A percentile compares a stretch with the other conserved stretches of the same genome.
Conservation (phyloP, 2,329 filamentous ascomycete genomes). For the Aspergillus persii region DNA sequence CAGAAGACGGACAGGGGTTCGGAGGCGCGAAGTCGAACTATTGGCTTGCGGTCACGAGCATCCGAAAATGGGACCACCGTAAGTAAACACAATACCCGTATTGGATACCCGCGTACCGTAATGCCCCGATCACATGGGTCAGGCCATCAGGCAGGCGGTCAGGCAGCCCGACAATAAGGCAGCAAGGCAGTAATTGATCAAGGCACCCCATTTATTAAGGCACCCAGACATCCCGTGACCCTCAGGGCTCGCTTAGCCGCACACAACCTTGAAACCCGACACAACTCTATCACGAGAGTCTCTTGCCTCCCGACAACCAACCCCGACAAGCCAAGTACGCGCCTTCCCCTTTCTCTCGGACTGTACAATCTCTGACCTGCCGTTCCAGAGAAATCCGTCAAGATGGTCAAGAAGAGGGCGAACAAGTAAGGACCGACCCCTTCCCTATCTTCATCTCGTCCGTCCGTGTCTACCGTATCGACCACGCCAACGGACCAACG, state of each 20-base stretch:
- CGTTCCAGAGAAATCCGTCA: conserved; percentile 51
- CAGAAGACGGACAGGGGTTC: neutral
- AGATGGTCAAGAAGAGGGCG: conserved; percentile 74
- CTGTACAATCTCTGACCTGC: conserved; percentile 29
- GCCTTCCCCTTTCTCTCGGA: conserved; percentile 23
- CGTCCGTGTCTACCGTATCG: conserved; percentile 2
- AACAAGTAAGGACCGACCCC: conserved; percentile 60
- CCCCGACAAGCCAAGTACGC: conserved; percentile 42
- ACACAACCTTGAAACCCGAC: conserved; percentile 31
- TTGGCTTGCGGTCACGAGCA: neutral
- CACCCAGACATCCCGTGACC: conserved; percentile 25
- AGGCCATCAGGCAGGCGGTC: neutral
- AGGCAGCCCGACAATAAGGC: neutral
- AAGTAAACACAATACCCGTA: conserved; percentile 21
- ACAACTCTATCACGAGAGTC: conserved; percentile 35
- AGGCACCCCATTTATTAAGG: conserved; percentile 12
- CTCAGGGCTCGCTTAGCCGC: conserved; percentile 35
- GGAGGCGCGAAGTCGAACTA: conserved; percentile 4
- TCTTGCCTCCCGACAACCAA: conserved; percentile 39
- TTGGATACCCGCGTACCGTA: conserved; percentile 10
- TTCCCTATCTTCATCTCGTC: conserved; percentile 24
- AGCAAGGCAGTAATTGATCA: neutral
- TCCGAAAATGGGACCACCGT: neutral
- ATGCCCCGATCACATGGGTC: neutral
- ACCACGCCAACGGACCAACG: neutral